Evolutionary conservation across 345 rosid species (phyloP).

Genomic region (Noccaea caerulescens): DNA sequence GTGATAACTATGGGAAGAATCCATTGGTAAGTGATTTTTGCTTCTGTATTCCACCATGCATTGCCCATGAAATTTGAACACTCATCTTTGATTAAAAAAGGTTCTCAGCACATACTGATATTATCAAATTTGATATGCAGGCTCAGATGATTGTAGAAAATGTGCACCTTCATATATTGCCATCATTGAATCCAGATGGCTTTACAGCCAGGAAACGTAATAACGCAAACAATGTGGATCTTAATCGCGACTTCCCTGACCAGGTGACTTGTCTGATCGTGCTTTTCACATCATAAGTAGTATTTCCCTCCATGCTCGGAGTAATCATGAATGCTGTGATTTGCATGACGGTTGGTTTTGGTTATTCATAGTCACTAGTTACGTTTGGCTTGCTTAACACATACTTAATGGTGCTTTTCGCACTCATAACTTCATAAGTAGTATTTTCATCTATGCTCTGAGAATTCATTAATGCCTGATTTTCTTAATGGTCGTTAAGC

Average conservation of each 20-base stretch:
- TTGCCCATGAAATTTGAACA: slow-evolving; percentile 3
- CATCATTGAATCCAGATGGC: slow-evolving; percentile 97
- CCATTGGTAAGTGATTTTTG: slow-evolving; percentile 62
- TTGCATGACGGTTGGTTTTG: slow-evolving; percentile 11
- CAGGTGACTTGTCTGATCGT: slow-evolving; percentile 60
- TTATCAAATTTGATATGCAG: slow-evolving; percentile 46
- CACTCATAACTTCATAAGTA: too few species aligned
- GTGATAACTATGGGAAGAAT: slow-evolving; percentile 74
- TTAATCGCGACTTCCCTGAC: slow-evolving; percentile 97
- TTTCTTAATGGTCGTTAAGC: too few species aligned
- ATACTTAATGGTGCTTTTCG: slow-evolving; percentile 27
- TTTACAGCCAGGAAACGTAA: slow-evolving; percentile 69
- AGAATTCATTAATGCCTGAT: too few species aligned
- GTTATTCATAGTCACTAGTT: background rate
- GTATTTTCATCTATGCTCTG: too few species aligned
- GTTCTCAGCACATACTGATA: slow-evolving; percentile 13
- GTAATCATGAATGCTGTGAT: slow-evolving; percentile 13
- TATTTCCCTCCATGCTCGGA: slow-evolving; percentile 14
- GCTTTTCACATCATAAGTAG: slow-evolving; percentile 35
- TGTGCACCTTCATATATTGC: slow-evolving; percentile 91
- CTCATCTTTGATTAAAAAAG: slow-evolving; percentile 1
- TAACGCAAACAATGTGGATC: slow-evolving; percentile 85
- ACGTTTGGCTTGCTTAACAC: slow-evolving; percentile 21
- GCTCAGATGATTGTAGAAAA: slow-evolving; percentile 75
- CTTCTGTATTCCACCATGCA: background rate